phyloP scores from a whole-genome alignment of 2,329 filamentous ascomycete genomes.

The Alternaria triticimaculans region DNA sequence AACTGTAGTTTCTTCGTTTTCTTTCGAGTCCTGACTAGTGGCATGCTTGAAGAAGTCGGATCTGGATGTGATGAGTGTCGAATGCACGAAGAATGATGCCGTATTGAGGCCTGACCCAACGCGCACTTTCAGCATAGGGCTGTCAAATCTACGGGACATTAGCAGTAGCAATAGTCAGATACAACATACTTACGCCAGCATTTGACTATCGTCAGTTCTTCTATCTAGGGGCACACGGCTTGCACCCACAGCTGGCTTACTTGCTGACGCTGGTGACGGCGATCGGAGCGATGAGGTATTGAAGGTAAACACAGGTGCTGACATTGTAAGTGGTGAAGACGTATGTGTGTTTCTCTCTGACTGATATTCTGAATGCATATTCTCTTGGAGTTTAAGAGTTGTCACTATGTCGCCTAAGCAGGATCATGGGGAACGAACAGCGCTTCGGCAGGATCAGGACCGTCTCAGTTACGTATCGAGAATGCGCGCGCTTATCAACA shows the following conservation, averaged over 20 bases:
- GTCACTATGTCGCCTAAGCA: too few species aligned
- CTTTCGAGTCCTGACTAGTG: background rate
- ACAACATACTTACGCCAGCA: background rate
- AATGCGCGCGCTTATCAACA: background rate
- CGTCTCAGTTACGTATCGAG: background rate
- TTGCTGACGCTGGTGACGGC: too few species aligned
- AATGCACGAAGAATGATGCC: rapidly evolving
- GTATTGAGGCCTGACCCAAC: rapidly evolving
- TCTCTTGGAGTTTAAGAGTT: too few species aligned
- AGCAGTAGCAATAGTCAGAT: too few species aligned
- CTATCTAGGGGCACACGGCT: too few species aligned
- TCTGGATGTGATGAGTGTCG: background rate
- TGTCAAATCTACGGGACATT: background rate
- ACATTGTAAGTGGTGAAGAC: too few species aligned
- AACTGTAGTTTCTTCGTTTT: too few species aligned
- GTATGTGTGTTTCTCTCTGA: too few species aligned
- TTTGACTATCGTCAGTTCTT: background rate
- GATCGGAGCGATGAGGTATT: too few species aligned
- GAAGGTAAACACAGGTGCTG: too few species aligned
- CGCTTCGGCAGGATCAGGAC: background rate
- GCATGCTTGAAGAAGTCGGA: background rate
- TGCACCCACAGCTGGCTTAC: too few species aligned
- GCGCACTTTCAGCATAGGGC: background rate
- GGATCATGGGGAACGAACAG: background rate
- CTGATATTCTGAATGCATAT: too few species aligned